Evolutionary conservation across 352 stramenopile genomes (phyloP).

Genomic region (Thraustochytrium sp.): DNA sequence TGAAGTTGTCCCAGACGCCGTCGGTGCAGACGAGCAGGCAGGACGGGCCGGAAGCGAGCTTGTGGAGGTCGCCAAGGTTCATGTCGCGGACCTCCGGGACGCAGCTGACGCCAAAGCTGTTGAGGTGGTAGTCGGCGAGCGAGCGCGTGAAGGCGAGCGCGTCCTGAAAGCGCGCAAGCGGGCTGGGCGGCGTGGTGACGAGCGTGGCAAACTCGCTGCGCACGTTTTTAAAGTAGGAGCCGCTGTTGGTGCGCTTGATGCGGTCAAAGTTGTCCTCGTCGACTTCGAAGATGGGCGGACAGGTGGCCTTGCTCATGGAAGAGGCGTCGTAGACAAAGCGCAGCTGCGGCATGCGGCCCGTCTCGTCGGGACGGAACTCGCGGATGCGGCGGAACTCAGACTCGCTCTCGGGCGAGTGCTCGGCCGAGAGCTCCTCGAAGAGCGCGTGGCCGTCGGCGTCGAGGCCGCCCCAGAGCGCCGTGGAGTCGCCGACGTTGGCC

Average conservation of each 20-base stretch:
- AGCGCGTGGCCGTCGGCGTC: slow-evolving; percentile 42
- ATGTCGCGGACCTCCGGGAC: slow-evolving; percentile 45
- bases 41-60: slow-evolving; percentile 29
- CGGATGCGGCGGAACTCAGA: slow-evolving; percentile 66
- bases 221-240: slow-evolving; percentile 81
- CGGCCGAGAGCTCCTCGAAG: slow-evolving; percentile 63
- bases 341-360: slow-evolving; percentile 57
- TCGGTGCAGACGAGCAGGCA: slow-evolving; percentile 69
- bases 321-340: slow-evolving; percentile 75
- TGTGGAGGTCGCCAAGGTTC: not conserved
- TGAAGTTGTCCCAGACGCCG: slow-evolving; percentile 80
- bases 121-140: slow-evolving; percentile 76
- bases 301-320: slow-evolving; percentile 51
- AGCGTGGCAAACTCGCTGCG: slow-evolving; percentile 78
- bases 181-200: slow-evolving; percentile 61
- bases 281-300: slow-evolving; percentile 52
- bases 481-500: slow-evolving; percentile 73
- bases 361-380: slow-evolving; percentile 49
- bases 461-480: slow-evolving; percentile 54
- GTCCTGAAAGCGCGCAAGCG: slow-evolving; percentile 61
- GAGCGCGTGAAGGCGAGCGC: slow-evolving; percentile 75
- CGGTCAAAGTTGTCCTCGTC: slow-evolving; percentile 17
- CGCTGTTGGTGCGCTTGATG: slow-evolving; percentile 42
- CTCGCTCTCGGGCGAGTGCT: slow-evolving; percentile 69
- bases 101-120: slow-evolving; percentile 61